A percentile compares a stretch with the other conserved stretches of the same genome.
phyloP scores from a whole-genome alignment of 495 filamentous ascomycete species.

The Penicillium arizonense region DNA sequence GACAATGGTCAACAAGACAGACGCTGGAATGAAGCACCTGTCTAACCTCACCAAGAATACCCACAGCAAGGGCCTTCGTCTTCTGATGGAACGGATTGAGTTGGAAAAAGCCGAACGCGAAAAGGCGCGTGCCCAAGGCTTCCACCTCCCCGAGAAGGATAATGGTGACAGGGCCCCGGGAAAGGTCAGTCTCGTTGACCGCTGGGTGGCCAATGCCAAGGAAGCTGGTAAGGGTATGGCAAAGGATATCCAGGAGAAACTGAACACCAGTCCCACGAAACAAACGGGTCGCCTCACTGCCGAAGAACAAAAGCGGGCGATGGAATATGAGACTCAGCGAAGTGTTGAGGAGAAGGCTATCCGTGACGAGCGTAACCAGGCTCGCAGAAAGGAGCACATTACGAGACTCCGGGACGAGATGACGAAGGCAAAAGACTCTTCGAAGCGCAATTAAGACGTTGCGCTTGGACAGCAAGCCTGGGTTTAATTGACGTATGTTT shows the following conservation, averaged over 20 bases:
- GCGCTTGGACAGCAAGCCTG: neutral
- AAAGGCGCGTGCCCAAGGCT: neutral
- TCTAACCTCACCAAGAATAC: neutral
- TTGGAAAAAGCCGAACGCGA: slow-evolving; percentile 3
- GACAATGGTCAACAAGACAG: slow-evolving; percentile 10
- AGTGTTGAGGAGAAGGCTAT: slow-evolving; percentile 7
- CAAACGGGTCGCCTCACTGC: slow-evolving; percentile 17
- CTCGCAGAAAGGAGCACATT: slow-evolving; percentile 17
- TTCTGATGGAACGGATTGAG: slow-evolving; percentile 4
- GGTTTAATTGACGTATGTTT: slow-evolving; percentile 10
- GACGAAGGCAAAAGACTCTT: slow-evolving; percentile 16
- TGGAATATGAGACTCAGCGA: slow-evolving; percentile 19
- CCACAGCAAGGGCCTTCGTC: slow-evolving; percentile 6
- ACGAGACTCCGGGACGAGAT: slow-evolving; percentile 10
- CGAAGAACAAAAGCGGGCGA: slow-evolving; percentile 12
- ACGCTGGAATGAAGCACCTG: neutral
- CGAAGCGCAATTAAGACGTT: slow-evolving; percentile 10
- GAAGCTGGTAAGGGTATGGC: slow-evolving; percentile 5
- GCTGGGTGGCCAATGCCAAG: slow-evolving; percentile 22
- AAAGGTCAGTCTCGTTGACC: slow-evolving; percentile 14
- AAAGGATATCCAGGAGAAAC: neutral
- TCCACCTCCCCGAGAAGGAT: neutral
- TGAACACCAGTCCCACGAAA: slow-evolving; percentile 2
- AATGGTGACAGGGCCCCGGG: slow-evolving; percentile 1
- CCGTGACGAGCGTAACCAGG: slow-evolving; percentile 23